Base-by-base conservation (phyloP, 306 rosid genomes). In the Sicyos baderoa region DNA sequence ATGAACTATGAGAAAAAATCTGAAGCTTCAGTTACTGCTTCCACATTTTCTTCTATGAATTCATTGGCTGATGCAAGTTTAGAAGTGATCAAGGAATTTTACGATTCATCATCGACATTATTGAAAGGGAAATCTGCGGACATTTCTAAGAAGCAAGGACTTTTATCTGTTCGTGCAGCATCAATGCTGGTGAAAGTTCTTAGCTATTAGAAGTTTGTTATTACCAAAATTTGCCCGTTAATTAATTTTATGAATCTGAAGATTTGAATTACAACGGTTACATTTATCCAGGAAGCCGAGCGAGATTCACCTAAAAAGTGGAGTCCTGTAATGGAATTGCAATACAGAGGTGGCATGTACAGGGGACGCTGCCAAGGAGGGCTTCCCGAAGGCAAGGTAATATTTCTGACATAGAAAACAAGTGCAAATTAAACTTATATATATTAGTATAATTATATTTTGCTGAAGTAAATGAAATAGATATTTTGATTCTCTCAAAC, bases 311-410 rank as follows among this genome's bases (percentile, higher is more conserved):
- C 98, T 3, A 89, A 86, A 78, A 86, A 83, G 77, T 93, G 98
- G 98, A 86, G 72, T 82, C 96, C 96, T 54, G 70, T 76, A 68
- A 84, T 93, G 80, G 97, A 93, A 83, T 83, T 93, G 89, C 87
- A 80, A 79, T 93, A 87, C 70, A 81, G 93, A 83, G 97, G 97
- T 67, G 98, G 97, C 60, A 64, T 78, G 74, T 93, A 84, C 84
- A 79, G 74, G 84, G 98, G 97, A 42, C 84, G 97, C 45, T 93
- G 97, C 84, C 94, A 87, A 82, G 98, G 98, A 74, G 98, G 98
- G 73, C 87, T 89, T 48, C 98, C 98, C 14, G 97, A 93, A 86
- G 98, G 97, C 48, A 93, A 89, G 96, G 97, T 91, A 79, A 44
- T 44, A 59, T 56, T 67, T 65, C 5, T 19, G 61, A 60, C 45